Percentiles rank a stretch among this genome's conserved stretches.
These are phyloP conservation scores for Pyronema domesticum DNA, from an alignment of 495 filamentous ascomycete genomes.

Conservation along the genomic window DNA sequence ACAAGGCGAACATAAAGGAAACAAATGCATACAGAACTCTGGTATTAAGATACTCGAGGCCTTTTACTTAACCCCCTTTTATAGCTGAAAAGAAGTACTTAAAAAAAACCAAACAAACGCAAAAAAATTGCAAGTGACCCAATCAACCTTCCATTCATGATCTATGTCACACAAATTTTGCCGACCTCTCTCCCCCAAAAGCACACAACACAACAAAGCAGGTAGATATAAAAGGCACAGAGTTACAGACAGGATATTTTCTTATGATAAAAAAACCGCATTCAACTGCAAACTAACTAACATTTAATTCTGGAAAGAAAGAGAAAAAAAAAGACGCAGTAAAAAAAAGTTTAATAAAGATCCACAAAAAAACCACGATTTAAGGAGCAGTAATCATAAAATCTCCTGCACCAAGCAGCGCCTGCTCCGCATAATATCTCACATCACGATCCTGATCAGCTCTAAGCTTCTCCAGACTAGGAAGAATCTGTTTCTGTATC, in stretches of 20 bases:
- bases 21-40: too few relatives aligned
- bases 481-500: slow-evolving; percentile 72
- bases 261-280: not conserved
- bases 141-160: slow-evolving; percentile 4
- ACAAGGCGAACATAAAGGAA: too few relatives aligned
- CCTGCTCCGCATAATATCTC: slow-evolving; percentile 76
- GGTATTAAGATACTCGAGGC: too few relatives aligned
- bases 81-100: too few relatives aligned
- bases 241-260: too few relatives aligned
- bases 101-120: too few relatives aligned
- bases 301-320: not conserved
- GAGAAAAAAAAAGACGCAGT: not conserved
- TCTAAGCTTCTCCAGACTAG: slow-evolving; percentile 83
- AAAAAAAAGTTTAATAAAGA: not conserved
- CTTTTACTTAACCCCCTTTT: too few relatives aligned
- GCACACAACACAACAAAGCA: too few relatives aligned
- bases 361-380: not conserved
- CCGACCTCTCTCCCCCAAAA: not conserved
- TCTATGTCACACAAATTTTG: slow-evolving; percentile 5
- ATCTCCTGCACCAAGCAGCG: slow-evolving; percentile 31
- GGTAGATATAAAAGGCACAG: too few relatives aligned
- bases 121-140: not conserved
- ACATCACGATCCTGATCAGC: slow-evolving; percentile 96
- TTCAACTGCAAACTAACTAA: not conserved
- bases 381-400: slow-evolving; percentile 26